phyloP scores from a whole-genome alignment of 1,284 basidiomycete genomes.

The Takashimella tepidaria region DNA sequence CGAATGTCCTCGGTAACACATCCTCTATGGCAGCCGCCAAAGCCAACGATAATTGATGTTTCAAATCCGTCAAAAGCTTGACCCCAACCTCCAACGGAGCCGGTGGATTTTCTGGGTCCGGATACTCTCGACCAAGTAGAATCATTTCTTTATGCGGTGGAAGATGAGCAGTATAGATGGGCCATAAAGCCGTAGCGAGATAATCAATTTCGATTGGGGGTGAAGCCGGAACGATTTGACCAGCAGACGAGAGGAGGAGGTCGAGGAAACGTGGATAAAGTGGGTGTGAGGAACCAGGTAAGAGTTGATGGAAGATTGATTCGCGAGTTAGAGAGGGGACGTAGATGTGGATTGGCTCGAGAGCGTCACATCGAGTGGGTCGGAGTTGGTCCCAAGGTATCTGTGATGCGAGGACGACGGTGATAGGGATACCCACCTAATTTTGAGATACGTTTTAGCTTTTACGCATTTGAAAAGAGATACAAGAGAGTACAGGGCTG shows the following conservation, averaged over 20 bases:
- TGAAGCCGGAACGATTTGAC: constrained; percentile 55
- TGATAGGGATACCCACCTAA: constrained; percentile 49
- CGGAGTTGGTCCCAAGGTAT: constrained; percentile 69
- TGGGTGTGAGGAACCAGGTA: constrained; percentile 42
- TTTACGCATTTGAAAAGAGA: no score
- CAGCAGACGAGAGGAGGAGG: constrained; percentile 60
- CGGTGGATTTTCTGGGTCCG: constrained; percentile 19
- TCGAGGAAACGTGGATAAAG: constrained; percentile 65
- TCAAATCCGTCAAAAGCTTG: constrained; percentile 44
- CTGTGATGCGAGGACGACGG: constrained; percentile 63
- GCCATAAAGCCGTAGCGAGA: constrained; percentile 72
- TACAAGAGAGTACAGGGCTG: no score
- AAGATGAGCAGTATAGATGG: constrained; percentile 49
- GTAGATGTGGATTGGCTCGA: constrained; percentile 71
- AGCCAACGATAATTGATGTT: constrained; percentile 34
- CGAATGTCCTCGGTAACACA: constrained; percentile 30
- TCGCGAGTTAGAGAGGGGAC: constrained; percentile 58
- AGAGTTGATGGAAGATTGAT: constrained; percentile 28
- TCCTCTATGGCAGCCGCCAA: constrained; percentile 37
- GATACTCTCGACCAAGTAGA: constrained; percentile 17
- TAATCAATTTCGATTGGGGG: constrained; percentile 68
- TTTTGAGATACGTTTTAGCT: no score
- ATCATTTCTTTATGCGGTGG: constrained; percentile 36
- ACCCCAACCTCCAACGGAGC: constrained; percentile 30
- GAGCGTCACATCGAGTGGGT: constrained; percentile 62